Conservation (phyloP, 176 grass and related monocot genomes). For the Lolium multiflorum region DNA sequence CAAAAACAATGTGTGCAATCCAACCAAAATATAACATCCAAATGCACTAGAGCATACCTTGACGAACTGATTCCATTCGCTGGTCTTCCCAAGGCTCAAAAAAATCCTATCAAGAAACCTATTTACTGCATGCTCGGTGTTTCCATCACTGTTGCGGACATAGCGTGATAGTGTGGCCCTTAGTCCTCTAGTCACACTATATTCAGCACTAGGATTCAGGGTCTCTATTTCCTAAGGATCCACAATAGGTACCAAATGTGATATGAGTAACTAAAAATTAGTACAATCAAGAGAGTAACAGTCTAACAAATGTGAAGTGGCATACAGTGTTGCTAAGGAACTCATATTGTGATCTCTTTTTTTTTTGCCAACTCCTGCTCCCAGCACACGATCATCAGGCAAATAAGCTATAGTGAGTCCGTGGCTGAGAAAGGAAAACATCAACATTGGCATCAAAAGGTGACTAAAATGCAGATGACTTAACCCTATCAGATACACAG, state of each 20-base stretch:
- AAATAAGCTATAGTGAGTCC: conserved; percentile 51
- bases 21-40: not conserved
- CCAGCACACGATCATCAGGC: conserved; percentile 62
- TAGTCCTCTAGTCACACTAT: conserved; percentile 34
- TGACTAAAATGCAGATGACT: not conserved
- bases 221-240: conserved; percentile 8
- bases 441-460: conserved; percentile 20
- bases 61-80: conserved; percentile 73
- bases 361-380: conserved; percentile 65
- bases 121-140: conserved; percentile 33
- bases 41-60: conserved; percentile 38
- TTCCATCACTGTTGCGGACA: not conserved
- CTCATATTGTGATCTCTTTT: conserved; percentile 61
- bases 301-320: conserved; percentile 18
- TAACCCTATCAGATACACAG: not conserved
- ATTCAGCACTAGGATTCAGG: conserved; percentile 33
- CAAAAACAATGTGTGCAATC: not conserved
- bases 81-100: conserved; percentile 70
- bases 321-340: conserved; percentile 71
- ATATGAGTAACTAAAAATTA: not conserved
- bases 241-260: not conserved
- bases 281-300: too few relatives aligned
- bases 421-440: conserved; percentile 27
- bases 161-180: not conserved
- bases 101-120: conserved; percentile 63